A percentile compares a stretch with the other conserved stretches of the same genome.
phyloP scores from a whole-genome alignment of 2,329 filamentous ascomycete species.

The Uncinocarpus reesii region DNA sequence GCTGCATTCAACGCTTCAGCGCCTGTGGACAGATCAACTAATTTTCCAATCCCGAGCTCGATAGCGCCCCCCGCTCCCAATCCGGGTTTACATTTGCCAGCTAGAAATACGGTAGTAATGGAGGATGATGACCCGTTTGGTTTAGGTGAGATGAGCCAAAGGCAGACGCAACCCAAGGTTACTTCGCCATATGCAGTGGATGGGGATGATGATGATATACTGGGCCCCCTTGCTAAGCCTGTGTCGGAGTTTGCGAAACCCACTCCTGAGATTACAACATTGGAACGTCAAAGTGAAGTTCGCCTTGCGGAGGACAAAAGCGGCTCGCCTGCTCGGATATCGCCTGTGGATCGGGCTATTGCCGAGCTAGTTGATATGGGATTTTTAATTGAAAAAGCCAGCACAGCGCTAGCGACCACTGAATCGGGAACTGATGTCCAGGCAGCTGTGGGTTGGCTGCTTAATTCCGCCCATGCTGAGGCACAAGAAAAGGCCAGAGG shows the following conservation, averaged over 20 bases:
- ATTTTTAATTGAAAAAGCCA: constrained; percentile 74
- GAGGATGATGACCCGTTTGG: constrained; percentile 84
- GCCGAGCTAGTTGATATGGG: constrained; percentile 92
- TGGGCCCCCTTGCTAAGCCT: constrained; percentile 51
- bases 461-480: constrained; percentile 83
- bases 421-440: constrained; percentile 14
- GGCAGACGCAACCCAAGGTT: constrained; percentile 35
- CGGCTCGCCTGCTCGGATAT: constrained; percentile 21
- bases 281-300: constrained; percentile 20
- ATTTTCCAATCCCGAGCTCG: constrained; percentile 43
- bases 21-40: constrained; percentile 49
- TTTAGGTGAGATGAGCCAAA: constrained; percentile 45
- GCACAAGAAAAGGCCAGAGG: constrained; percentile 57
- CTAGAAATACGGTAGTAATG: constrained; percentile 31
- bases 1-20: constrained; percentile 52
- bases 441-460: constrained; percentile 53
- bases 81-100: constrained; percentile 16
- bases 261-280: background rate
- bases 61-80: constrained; percentile 23
- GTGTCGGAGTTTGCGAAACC: constrained; percentile 41
- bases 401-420: constrained; percentile 11
- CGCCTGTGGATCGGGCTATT: constrained; percentile 64
- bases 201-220: constrained; percentile 52
- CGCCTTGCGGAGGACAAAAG: constrained; percentile 7
- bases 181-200: constrained; percentile 35